Evolutionary conservation across 176 grass and related monocot genomes (phyloP), one percentile per base, ranked within the genome.

Genomic region (Hordeum marinum): DNA sequence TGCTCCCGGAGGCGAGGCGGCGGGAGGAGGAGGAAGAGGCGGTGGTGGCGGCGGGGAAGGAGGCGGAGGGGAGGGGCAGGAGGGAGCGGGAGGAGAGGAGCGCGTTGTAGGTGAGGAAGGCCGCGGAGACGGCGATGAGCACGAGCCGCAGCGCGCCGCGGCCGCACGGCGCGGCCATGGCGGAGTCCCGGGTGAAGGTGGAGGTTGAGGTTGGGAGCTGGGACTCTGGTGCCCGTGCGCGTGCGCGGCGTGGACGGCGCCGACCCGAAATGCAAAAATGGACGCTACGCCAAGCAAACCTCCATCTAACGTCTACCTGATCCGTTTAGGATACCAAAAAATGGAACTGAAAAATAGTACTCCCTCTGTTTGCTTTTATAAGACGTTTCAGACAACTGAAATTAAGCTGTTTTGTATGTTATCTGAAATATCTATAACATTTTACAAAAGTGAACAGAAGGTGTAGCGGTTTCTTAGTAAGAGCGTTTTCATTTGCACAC

Each of bases 21-120:
- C 77, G 84, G 67, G 86, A 72, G 21, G 85, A 71, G 24, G 80
- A 52, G 85, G 83, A 23, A 55, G 81, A 29, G 46, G 70, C 27
- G 65, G 84, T 8, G 48, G 63, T 36, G 55, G 48, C 32, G 42
- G 60, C 40, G 50, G 48, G 83, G 62, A 71, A 80, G 60, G 89
- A 63, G 75, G 79, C 68, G 41, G 77, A 46, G 35, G 63, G 76
- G 29, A 87, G 79, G 54, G 76, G 80, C 15, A 50, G 81, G 74
- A 70, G 13, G 81, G 87, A 67, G 48, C 48, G 73, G 74, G 89
- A 80, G 72, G 86, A 84, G 82, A 92, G 11, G 69, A 98, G 82
- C 75, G 71, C 87, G 79, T 84, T 98, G 88, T 93, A 94, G 63
- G 92, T 93, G 92, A 98, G 50, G 57, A 91, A 79, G 17, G 82